Conservation (phyloP, 75 land plant genomes). For the Pinus taeda region DNA sequence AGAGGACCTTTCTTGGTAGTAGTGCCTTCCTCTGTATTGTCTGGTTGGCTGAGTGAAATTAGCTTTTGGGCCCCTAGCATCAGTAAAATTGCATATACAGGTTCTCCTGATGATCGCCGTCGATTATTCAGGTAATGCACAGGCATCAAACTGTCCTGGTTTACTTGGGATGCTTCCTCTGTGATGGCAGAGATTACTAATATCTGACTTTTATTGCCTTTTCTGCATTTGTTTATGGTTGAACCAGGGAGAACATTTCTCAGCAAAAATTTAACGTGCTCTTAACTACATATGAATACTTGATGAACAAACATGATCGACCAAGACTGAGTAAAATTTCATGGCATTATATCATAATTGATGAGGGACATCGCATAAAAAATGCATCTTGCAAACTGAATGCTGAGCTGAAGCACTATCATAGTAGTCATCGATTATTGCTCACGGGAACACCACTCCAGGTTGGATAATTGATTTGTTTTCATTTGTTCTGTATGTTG, state of each 20-base stretch:
- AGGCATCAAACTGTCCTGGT: background rate
- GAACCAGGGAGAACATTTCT: conserved; percentile 74
- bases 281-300: conserved; percentile 96
- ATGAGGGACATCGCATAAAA: conserved; percentile 99
- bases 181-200: conserved; percentile 2
- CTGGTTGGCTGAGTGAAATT: conserved; percentile 93
- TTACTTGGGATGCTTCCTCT: background rate
- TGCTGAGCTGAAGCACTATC: conserved; percentile 93
- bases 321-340: conserved; percentile 86
- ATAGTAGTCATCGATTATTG: conserved; percentile 83
- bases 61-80: conserved; percentile 94
- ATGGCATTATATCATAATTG: conserved; percentile 99
- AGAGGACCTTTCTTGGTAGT: conserved; percentile 97
- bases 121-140: conserved; percentile 72
- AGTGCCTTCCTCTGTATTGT: conserved; percentile 98
- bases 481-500: background rate
- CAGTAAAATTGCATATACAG: conserved; percentile 80
- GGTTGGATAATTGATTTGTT: conserved; percentile 32
- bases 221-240: conserved; percentile 14
- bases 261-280: conserved; percentile 96
- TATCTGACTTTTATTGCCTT: conserved; percentile 9
- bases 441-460: conserved; percentile 98
- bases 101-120: conserved; percentile 95
- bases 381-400: conserved; percentile 99
- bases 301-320: conserved; percentile 99